Conservation (phyloP, 1,284 basidiomycete species). For the Athelia sp. region DNA sequence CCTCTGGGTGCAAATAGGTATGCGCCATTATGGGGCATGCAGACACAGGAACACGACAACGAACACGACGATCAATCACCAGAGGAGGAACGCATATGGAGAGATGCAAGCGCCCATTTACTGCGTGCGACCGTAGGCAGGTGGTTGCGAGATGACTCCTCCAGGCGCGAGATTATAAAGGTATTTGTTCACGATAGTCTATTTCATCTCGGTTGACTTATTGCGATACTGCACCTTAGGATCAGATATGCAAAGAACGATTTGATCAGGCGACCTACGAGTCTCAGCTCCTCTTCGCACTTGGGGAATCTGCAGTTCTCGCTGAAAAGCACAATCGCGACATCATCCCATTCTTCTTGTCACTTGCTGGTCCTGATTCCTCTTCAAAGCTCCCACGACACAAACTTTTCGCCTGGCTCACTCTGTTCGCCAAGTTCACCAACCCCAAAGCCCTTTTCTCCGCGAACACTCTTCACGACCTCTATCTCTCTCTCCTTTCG, state of each 20-base stretch:
- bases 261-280: constrained; percentile 79
- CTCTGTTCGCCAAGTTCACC: constrained; percentile 83
- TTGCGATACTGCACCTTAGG: constrained; percentile 28
- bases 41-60: constrained; percentile 16
- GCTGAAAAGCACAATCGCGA: constrained; percentile 84
- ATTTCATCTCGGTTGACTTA: too few relatives aligned
- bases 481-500: constrained; percentile 79
- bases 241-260: constrained; percentile 56
- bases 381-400: constrained; percentile 41
- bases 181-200: constrained; percentile 15
- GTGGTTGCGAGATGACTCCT: constrained; percentile 36
- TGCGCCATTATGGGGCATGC: constrained; percentile 11
- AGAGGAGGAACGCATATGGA: constrained; percentile 71
- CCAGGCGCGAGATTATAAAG: constrained; percentile 20
- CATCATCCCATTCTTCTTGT: constrained; percentile 76
- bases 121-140: constrained; percentile 37
- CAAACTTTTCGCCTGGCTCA: constrained; percentile 76
- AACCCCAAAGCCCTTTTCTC: constrained; percentile 87
- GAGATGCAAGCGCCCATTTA: constrained; percentile 68
- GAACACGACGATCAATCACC: constrained; percentile 36
- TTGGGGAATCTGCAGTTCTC: constrained; percentile 63
- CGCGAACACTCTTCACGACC: constrained; percentile 58
- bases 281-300: constrained; percentile 66
- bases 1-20: background rate
- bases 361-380: constrained; percentile 39